Evolutionary conservation across 1,139 yeast species (phyloP), one percentile per base, ranked within the genome.

Genomic region (Debaryomycetaceae sp.): DNA sequence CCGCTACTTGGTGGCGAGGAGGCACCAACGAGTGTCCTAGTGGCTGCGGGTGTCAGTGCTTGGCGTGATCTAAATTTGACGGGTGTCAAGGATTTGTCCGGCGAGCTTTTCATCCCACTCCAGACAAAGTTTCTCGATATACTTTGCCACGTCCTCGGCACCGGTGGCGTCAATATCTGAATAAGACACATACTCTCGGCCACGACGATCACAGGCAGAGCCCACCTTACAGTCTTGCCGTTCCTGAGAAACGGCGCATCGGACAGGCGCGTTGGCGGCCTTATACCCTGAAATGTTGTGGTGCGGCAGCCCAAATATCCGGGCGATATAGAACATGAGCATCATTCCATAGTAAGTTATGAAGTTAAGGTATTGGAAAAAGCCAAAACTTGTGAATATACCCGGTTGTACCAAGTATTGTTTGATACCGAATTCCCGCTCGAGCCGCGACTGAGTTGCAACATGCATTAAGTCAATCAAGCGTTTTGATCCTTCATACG

Each of bases 331-430:
- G 49, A 92, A 90, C 48, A 86, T 59, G 27, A 75, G 38, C 37
- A 86, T 49, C 97, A 90, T 90, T 7, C 94, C 93, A 38, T 80
- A 74, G 47, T 75, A 82, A 1, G 94, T 77, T 50, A 86, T 62
- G 6, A 79, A 53, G 47, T 85, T 85, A 49, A 92, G 66, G 39
- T 70, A 80, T 36, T 81, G 73, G 47, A 72, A 76, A 44, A 82
- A 83, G 3, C 93, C 79, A 37, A 78, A 78, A 34, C 94, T 80
- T 18, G 80, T 77, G 53, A 92, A 86, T 22, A 92, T 83, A 12
- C 99, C 99, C 0, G 99, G 99, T 38, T 90, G 96, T 6, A 82
- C 76, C 26, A 90, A 59, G 53, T 80, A 83, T 45, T 81, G 87
- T 26, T 60, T 60, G 29, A 90, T 71, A 1, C 75, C 78, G 16